Evolutionary conservation across 768 basidiomycete species (phyloP).

Genomic region (Leccinum disarticulatum): DNA sequence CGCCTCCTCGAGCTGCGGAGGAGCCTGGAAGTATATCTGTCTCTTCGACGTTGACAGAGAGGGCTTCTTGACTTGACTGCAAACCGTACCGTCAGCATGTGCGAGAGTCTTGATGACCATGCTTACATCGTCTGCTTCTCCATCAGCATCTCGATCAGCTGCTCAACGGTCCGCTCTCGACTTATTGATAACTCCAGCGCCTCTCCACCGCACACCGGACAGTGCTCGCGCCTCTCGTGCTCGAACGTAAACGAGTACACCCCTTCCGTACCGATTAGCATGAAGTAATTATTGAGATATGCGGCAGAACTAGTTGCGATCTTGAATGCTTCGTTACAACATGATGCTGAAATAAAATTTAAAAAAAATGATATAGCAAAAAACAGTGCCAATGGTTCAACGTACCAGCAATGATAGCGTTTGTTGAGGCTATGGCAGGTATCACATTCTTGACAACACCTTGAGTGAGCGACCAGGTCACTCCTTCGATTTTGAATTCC

Average conservation of each 20-base stretch:
- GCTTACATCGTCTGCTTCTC: constrained; percentile 90
- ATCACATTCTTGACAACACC: constrained; percentile 99
- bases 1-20: constrained; percentile 84
- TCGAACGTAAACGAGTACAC: constrained; percentile 98
- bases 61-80: constrained; percentile 95
- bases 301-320: constrained; percentile 95
- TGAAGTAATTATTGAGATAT: constrained; percentile 96
- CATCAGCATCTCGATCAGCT: constrained; percentile 81
- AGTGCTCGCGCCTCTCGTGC: constrained; percentile 88
- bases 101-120: not conserved
- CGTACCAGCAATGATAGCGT: constrained; percentile 94
- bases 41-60: constrained; percentile 76
- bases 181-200: constrained; percentile 70
- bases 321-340: constrained; percentile 99
- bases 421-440: constrained; percentile 97
- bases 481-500: constrained; percentile 96
- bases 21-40: constrained; percentile 91
- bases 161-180: constrained; percentile 76
- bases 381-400: not conserved
- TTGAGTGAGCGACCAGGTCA: constrained; percentile 96
- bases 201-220: constrained; percentile 97
- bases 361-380: not conserved
- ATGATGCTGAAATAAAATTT: constrained; percentile 60
- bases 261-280: constrained; percentile 96
- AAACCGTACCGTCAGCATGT: constrained; percentile 1